Conservation (phyloP, 1,284 basidiomycete species). For the Jaminaea rosea region DNA sequence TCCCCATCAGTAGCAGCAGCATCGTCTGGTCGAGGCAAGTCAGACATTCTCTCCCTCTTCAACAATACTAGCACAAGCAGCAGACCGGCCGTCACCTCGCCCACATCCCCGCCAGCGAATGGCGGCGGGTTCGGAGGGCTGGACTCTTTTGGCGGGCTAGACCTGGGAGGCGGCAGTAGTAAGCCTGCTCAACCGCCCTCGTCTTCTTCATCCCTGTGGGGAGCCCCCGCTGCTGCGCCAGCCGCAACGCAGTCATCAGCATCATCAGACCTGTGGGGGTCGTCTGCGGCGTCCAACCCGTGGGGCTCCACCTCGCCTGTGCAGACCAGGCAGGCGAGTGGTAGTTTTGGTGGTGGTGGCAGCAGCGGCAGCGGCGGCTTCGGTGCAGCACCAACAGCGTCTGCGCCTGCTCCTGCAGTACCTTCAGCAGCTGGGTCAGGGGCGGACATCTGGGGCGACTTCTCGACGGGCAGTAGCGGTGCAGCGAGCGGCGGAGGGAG, state of each 20-base stretch:
- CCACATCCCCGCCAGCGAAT: background rate
- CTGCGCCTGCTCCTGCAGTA: constrained; percentile 1
- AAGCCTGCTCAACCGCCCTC: background rate
- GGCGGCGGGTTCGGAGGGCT: constrained; percentile 8
- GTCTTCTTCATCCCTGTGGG: constrained; percentile 5
- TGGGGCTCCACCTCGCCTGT: too few species aligned
- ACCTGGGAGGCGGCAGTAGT: too few species aligned
- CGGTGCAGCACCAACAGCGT: background rate
- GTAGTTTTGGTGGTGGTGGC: constrained; percentile 6
- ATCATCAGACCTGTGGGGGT: background rate
- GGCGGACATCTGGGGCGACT: constrained; percentile 46
- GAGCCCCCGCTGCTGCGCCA: background rate
- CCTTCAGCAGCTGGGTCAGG: constrained; percentile 6
- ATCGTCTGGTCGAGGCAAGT: constrained; percentile 51
- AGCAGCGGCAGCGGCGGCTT: background rate
- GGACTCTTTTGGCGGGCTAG: constrained; percentile 9
- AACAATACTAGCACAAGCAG: background rate
- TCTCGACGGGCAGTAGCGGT: constrained; percentile 7
- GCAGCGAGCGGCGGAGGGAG: background rate
- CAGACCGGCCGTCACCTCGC: background rate
- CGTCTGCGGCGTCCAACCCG: constrained; percentile 32
- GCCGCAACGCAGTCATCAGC: background rate
- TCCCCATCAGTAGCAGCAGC: constrained; percentile 55
- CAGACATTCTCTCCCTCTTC: constrained; percentile 78
- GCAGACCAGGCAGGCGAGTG: too few species aligned